phyloP scores from a whole-genome alignment of 805 yeast species.

The Starmerella kuoi region DNA sequence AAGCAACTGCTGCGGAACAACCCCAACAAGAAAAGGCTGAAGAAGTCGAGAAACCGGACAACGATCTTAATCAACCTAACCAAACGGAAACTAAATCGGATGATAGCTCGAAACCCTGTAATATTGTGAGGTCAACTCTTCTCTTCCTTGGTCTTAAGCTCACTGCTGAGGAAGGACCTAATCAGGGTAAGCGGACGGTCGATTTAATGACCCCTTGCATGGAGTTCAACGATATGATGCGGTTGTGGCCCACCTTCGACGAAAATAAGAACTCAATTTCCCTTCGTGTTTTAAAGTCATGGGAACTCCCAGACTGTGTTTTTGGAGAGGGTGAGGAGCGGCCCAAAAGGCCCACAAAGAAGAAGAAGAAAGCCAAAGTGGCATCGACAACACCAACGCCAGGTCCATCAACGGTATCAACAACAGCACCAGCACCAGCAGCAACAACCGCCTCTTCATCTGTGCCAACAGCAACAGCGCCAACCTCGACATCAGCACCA shows the following conservation, averaged over 20 bases:
- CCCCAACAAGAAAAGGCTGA: background rate
- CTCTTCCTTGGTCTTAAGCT: constrained; percentile 69
- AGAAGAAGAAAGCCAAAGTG: constrained; percentile 29
- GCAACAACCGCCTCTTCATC: too few species aligned
- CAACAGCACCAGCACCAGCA: too few species aligned
- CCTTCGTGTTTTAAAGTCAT: constrained; percentile 55
- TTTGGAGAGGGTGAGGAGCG: constrained; percentile 67
- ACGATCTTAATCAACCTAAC: constrained; percentile 14
- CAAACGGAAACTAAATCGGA: constrained; percentile 1
- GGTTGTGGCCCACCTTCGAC: constrained; percentile 56
- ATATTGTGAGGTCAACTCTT: constrained; percentile 39
- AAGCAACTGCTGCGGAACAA: constrained; percentile 20
- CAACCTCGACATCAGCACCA: too few species aligned
- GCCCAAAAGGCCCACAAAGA: constrained; percentile 50
- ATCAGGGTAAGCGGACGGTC: constrained; percentile 28
- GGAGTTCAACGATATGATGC: constrained; percentile 73
- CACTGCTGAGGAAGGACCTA: constrained; percentile 31
- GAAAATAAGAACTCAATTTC: constrained; percentile 47
- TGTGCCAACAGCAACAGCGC: too few species aligned
- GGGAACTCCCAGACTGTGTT: constrained; percentile 76
- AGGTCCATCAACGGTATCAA: too few species aligned
- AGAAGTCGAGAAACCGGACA: constrained; percentile 11
- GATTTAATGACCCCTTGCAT: constrained; percentile 84
- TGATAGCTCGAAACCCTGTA: constrained; percentile 13
- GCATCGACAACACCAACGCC: too few species aligned